Base-by-base conservation (phyloP, 306 rosid genomes). In the Cucumis cinereus region DNA sequence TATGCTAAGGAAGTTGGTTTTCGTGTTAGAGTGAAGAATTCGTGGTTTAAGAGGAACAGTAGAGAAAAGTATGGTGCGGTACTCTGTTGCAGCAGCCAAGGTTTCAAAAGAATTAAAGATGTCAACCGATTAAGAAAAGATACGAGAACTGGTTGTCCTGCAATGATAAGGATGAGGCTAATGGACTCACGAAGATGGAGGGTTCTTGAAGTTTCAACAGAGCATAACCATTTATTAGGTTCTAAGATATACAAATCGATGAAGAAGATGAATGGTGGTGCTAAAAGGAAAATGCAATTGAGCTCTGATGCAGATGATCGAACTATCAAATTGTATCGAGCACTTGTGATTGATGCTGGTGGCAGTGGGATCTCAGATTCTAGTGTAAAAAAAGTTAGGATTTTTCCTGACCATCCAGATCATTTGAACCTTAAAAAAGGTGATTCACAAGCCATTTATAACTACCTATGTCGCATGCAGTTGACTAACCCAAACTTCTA, bases 31-130 rank as follows among this genome's bases (percentile, higher is more conserved):
- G 98, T 93, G 83, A 93, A 93, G 84, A 93, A 93, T 81, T 93
- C 97, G 9, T 93, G 98, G 97, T 93, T 91, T 81, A 91, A 93
- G 86, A 86, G 96, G 80, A 91, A 93, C 81, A 91, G 97, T 74
- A 89, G 89, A 76, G 98, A 93, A 80, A 93, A 93, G 83, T 91
- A 93, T 33, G 98, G 98, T 77, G 98, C 98, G 0, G 97, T 93
- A 59, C 97, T 93, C 79, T 93, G 98, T 75, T 93, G 98, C 77
- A 93, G 98, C 83, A 93, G 98, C 82, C 98, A 93, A 82, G 98
- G 98, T 76, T 93, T 93, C 86, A 93, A 93, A 83, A 87, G 96
- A 82, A 77, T 86, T 68, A 93, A 93, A 82, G 98, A 93, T 53
- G 91, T 86, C 69, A 93, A 85, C 82, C 92, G 90, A 75, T 80